phyloP scores from a whole-genome alignment of 352 stramenopile genomes.

The Phytophthora pinifolia region DNA sequence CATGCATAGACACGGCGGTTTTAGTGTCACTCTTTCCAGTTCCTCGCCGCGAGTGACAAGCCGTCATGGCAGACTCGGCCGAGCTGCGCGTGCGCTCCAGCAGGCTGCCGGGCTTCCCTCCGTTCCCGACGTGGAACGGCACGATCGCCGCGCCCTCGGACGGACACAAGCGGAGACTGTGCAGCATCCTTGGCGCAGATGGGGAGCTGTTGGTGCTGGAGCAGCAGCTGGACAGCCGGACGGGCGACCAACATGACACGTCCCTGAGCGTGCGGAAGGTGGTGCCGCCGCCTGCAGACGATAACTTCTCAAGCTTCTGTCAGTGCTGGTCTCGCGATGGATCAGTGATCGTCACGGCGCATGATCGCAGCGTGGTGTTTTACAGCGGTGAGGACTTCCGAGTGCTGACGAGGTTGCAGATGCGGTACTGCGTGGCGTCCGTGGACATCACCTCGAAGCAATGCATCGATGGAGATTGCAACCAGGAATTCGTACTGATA shows the following conservation, averaged over 20 bases:
- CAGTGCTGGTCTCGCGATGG: slow-evolving; percentile 53
- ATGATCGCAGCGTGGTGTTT: slow-evolving; percentile 33
- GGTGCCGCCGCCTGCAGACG: slow-evolving; percentile 25
- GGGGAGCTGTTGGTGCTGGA: slow-evolving; percentile 56
- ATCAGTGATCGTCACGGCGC: slow-evolving; percentile 29
- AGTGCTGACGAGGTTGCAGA: slow-evolving; percentile 6
- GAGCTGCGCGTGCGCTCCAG: slow-evolving; percentile 42
- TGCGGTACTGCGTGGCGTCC: slow-evolving; percentile 39
- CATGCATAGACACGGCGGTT: slow-evolving; percentile 12
- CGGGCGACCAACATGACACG: slow-evolving; percentile 3
- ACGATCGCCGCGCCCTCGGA: slow-evolving; percentile 27
- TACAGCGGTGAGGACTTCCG: slow-evolving; percentile 33
- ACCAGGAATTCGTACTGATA: slow-evolving; percentile 21
- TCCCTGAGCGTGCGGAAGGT: slow-evolving; percentile 32
- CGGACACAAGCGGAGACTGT: slow-evolving; percentile 10
- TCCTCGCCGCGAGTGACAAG: not conserved
- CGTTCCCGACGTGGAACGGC: slow-evolving; percentile 65
- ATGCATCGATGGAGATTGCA: not conserved
- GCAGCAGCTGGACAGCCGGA: not conserved
- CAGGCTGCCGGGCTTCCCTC: slow-evolving; percentile 41
- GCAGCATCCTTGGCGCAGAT: slow-evolving; percentile 53
- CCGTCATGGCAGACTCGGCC: slow-evolving; percentile 10
- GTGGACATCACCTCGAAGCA: slow-evolving; percentile 31
- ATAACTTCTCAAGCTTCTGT: slow-evolving; percentile 37
- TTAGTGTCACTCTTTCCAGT: slow-evolving; percentile 7